A percentile compares a stretch with the other conserved stretches of the same genome.
Evolutionary conservation across 495 filamentous ascomycete species (phyloP).

Genomic region (Niebla homalea): DNA sequence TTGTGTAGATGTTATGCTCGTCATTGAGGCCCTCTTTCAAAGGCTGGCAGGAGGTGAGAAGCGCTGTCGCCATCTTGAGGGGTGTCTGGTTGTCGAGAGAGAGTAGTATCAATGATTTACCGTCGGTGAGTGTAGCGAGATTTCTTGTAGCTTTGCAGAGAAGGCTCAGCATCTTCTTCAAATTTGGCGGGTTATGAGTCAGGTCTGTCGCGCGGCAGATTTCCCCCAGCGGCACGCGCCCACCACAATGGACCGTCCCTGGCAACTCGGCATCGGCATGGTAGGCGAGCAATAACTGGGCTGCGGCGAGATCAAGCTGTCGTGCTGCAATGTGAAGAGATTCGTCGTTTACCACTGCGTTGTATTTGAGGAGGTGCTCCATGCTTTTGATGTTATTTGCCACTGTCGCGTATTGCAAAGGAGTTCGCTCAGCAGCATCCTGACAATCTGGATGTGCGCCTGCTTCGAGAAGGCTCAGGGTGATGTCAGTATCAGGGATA

Average conservation of each 20-base stretch:
- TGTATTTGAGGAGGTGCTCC: conserved; percentile 5
- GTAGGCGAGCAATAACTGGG: conserved; percentile 5
- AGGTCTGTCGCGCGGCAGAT: conserved; percentile 3
- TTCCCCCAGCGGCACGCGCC: conserved; percentile 8
- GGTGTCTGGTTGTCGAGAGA: conserved; percentile 8
- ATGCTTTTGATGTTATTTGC: conserved; percentile 2
- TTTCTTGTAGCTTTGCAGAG: conserved; percentile 3
- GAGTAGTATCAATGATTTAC: conserved; percentile 2
- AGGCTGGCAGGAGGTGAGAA: background rate
- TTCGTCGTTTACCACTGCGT: conserved; percentile 7
- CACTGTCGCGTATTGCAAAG: background rate
- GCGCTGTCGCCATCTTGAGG: conserved; percentile 1
- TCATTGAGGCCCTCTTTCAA: conserved; percentile 5
- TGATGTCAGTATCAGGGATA: background rate
- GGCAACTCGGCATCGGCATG: conserved; percentile 2
- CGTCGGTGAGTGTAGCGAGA: background rate
- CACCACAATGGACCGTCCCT: conserved; percentile 6
- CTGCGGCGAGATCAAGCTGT: background rate
- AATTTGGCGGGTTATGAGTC: background rate
- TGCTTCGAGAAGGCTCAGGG: conserved; percentile 6
- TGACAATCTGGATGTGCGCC: conserved; percentile 2
- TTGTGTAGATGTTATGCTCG: conserved; percentile 4
- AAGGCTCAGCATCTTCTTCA: conserved; percentile 6
- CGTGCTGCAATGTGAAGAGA: conserved; percentile 12
- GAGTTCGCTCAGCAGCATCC: conserved; percentile 1